Evolutionary conservation across 495 filamentous ascomycete species (phyloP).

Genomic region (Xylaria telfairii): DNA sequence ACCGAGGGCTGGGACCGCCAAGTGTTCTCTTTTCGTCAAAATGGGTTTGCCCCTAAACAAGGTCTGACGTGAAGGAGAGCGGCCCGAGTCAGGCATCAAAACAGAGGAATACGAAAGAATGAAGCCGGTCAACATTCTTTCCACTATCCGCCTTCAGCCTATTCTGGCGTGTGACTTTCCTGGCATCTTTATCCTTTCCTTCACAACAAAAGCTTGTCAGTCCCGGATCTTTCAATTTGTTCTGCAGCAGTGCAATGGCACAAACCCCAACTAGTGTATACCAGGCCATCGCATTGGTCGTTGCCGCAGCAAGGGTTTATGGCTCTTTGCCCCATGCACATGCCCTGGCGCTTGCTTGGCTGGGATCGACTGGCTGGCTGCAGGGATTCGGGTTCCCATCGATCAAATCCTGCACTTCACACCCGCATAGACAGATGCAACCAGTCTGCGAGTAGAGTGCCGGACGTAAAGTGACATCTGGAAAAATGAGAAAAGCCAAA

Average conservation of each 20-base stretch:
- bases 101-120: not conserved
- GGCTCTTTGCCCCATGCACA: conserved; percentile 34
- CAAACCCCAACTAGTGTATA: conserved; percentile 19
- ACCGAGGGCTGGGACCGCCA: not conserved
- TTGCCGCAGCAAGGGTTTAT: conserved; percentile 27
- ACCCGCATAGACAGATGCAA: conserved; percentile 19
- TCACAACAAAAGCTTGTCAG: conserved; percentile 13
- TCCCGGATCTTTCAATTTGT: conserved; percentile 19
- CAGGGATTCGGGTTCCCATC: conserved; percentile 29
- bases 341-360: conserved; percentile 35
- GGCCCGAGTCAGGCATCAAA: conserved; percentile 12
- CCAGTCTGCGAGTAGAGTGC: conserved; percentile 14
- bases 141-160: conserved; percentile 24
- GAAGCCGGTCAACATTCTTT: conserved; percentile 9
- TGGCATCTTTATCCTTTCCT: conserved; percentile 21
- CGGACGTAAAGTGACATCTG: conserved; percentile 31
- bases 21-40: not conserved
- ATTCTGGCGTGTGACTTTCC: conserved; percentile 12
- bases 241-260: conserved; percentile 16
- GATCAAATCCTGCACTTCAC: conserved; percentile 29
- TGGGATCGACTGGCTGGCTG: conserved; percentile 38
- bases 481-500: conserved; percentile 34
- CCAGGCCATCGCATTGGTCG: conserved; percentile 29
- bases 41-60: not conserved
- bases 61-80: conserved; percentile 4